Evolutionary conservation across 768 basidiomycete genomes (phyloP), one percentile per base, ranked within the genome.

Genomic region (Tulasnella sp.): DNA sequence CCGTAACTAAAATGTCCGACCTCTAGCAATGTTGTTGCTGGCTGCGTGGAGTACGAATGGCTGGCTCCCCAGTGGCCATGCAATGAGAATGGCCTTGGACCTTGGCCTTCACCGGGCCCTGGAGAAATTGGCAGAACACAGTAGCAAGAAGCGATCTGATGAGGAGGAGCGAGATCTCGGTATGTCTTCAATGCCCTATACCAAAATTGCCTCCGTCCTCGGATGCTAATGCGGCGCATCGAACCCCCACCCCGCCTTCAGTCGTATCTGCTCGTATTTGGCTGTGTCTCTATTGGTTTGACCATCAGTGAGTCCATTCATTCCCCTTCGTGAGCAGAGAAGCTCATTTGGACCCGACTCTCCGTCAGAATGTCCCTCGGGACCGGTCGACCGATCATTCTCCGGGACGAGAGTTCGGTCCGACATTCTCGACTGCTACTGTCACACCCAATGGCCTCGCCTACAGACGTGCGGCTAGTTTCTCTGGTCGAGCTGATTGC

Each of bases 281-380:
- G 96, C 87, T 97, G 80, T 96, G 95, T 84, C 89, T 97, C 62
- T 97, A 97, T 84, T 95, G 95, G 94, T 95, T 97, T 83, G 96
- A 97, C 86, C 96, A 96, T 86, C 94, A 96, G 94, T 95, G 83
- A 81, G 92, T 39, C 42, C 56, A 44, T 39, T 1, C 7, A 2
- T 6, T 68, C 62, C 9, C 5, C 34, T 58, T 31, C 27, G 34
- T 48, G 31, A 2, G 38, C 38, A 74, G 27, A 36, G n/a, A 76
- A 48, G 73, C 46, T 75, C 71, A 52, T 52, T 19, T 77, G 40
- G 56, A 24, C 42, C 36, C 84, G 80, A 27, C 24, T 74, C 80
- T 52, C 79, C 81, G 79, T 42, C 79, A 95, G 94, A 85, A 94
- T 96, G 92, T 95, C 94, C 84, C 87, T 98, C 80, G 95, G 95